Conservation (phyloP, 768 basidiomycete species). For the Leccinellum luteum region DNA sequence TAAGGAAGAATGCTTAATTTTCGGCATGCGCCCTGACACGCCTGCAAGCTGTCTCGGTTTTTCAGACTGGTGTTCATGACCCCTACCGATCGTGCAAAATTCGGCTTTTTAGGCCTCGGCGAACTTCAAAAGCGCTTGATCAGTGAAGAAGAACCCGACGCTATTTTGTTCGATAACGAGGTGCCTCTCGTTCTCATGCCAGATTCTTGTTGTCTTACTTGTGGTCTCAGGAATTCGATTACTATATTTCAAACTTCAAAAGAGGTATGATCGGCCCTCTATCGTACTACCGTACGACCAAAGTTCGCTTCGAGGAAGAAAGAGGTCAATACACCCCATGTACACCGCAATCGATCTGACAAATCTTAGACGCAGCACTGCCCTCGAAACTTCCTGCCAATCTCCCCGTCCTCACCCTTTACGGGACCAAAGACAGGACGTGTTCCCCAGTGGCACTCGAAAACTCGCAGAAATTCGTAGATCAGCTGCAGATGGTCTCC, state of each 20-base stretch:
- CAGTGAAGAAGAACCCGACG: slow-evolving; percentile 1
- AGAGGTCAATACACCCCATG: slow-evolving; percentile 23
- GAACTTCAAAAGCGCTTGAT: slow-evolving; percentile 11
- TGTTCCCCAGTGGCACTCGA: slow-evolving; percentile 40
- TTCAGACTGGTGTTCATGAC: slow-evolving; percentile 13
- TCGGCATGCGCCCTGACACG: slow-evolving; percentile 17
- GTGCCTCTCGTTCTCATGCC: slow-evolving; percentile 6
- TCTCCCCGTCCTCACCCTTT: slow-evolving; percentile 60
- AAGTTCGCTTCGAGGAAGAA: slow-evolving; percentile 67
- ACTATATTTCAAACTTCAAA: slow-evolving; percentile 46
- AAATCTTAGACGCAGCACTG: slow-evolving; percentile 39
- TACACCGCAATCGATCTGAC: neutral
- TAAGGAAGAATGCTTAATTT: slow-evolving; percentile 26
- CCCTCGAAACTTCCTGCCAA: slow-evolving; percentile 41
- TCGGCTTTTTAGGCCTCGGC: neutral
- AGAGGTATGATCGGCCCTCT: slow-evolving; percentile 65
- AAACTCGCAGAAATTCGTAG: slow-evolving; percentile 49
- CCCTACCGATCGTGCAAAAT: neutral
- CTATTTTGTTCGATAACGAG: slow-evolving; percentile 19
- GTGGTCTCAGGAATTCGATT: slow-evolving; percentile 50
- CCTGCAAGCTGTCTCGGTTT: slow-evolving; percentile 23
- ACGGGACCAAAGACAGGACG: slow-evolving; percentile 55
- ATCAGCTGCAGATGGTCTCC: slow-evolving; percentile 47
- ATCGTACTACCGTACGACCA: slow-evolving; percentile 72
- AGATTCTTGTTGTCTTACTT: neutral